Evolutionary conservation across 371 early-diverging fungal species (phyloP).

Genomic region (Saksenaea oblongispora): DNA sequence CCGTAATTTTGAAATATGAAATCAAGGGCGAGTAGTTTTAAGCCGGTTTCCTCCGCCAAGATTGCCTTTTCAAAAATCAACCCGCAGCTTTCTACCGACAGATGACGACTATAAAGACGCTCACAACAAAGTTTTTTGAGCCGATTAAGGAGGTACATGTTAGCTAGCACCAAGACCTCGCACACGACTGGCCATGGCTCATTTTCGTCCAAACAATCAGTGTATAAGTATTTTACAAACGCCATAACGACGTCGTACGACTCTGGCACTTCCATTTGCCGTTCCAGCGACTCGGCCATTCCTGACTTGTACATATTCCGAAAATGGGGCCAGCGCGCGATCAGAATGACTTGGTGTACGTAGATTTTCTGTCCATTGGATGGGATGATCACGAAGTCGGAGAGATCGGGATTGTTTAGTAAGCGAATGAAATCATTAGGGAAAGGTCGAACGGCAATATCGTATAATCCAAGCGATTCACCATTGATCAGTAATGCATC

Average conservation of each 20-base stretch:
- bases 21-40: constrained; percentile 47
- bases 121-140: constrained; percentile 60
- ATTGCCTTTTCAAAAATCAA: constrained; percentile 59
- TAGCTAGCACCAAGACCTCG: constrained; percentile 58
- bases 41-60: constrained; percentile 52
- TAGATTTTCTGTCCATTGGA: constrained; percentile 46
- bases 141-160: constrained; percentile 56
- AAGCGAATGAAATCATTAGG: constrained; percentile 49
- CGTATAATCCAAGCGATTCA: constrained; percentile 57
- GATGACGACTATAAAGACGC: constrained; percentile 45
- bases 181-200: constrained; percentile 48
- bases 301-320: constrained; percentile 57
- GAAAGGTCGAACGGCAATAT: constrained; percentile 48
- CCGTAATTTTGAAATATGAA: constrained; percentile 59
- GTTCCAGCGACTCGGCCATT: constrained; percentile 57
- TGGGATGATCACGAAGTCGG: constrained; percentile 56
- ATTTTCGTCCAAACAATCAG: constrained; percentile 52
- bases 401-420: constrained; percentile 53
- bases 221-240: constrained; percentile 64
- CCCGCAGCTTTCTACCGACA: constrained; percentile 55
- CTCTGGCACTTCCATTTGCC: constrained; percentile 55
- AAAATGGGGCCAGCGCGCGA: constrained; percentile 71
- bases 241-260: constrained; percentile 53
- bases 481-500: constrained; percentile 57
- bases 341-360: constrained; percentile 63